A percentile compares a stretch with the other conserved stretches of the same genome.
phyloP scores from a whole-genome alignment of 129 eudicot genomes.

The Tagetes erecta region DNA sequence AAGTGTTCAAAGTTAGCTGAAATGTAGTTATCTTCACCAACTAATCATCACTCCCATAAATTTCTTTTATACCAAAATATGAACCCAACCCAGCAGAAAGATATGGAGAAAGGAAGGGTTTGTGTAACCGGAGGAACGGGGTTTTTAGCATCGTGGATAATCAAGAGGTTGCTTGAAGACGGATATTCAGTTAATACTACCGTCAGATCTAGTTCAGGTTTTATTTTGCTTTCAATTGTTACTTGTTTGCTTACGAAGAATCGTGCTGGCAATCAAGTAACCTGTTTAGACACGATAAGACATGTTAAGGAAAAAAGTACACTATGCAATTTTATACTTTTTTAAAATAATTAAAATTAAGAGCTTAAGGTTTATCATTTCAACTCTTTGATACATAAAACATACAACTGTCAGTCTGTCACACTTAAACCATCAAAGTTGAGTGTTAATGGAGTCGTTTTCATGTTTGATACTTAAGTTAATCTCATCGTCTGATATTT shows the following conservation, averaged over 20 bases:
- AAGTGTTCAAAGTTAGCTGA: background rate
- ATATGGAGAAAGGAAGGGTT: slow-evolving; percentile 34
- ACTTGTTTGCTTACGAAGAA: background rate
- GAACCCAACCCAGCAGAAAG: background rate
- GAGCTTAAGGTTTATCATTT: too few species aligned
- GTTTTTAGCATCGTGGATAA: slow-evolving; percentile 40
- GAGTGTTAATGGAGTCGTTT: too few species aligned
- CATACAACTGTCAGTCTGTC: too few species aligned
- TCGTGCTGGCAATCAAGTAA: background rate
- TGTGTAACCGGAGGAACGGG: slow-evolving; percentile 43
- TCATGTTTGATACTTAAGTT: too few species aligned
- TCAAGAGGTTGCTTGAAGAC: slow-evolving; percentile 32
- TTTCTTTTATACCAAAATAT: background rate
- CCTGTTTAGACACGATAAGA: too few species aligned
- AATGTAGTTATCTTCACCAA: slow-evolving; percentile 8
- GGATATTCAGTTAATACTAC: slow-evolving; percentile 35
- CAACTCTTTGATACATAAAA: too few species aligned
- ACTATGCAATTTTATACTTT: too few species aligned
- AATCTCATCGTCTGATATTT: too few species aligned
- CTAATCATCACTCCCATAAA: background rate
- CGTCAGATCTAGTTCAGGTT: slow-evolving; percentile 28
- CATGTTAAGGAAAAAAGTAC: too few species aligned
- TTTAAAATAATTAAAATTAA: too few species aligned
- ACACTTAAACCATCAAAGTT: too few species aligned
- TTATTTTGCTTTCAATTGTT: background rate